Evolutionary conservation across 2,329 filamentous ascomycete species (phyloP).

Genomic region (Elsinoe necatrix): DNA sequence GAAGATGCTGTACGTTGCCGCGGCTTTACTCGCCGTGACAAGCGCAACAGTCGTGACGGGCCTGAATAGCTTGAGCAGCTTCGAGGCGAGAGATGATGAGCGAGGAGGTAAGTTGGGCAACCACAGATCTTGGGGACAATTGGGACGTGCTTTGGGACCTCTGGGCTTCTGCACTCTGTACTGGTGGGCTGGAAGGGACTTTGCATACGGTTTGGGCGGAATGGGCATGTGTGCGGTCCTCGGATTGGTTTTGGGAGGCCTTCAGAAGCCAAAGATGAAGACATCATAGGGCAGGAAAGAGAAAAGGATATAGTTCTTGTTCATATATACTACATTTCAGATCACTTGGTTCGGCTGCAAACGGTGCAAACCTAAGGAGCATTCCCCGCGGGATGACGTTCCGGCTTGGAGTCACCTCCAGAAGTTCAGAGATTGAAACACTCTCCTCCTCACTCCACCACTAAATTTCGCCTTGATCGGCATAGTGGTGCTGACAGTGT

Average conservation of each 20-base stretch:
- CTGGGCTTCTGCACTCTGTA: constrained; percentile 89
- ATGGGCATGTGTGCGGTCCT: constrained; percentile 69
- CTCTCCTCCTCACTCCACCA: background rate
- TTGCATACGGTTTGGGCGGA: constrained; percentile 74
- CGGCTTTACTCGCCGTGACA: constrained; percentile 76
- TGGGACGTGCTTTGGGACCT: constrained; percentile 78
- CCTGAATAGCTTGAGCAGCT: constrained; percentile 81
- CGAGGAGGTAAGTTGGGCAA: constrained; percentile 80
- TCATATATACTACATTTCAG: background rate
- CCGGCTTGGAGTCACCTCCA: background rate
- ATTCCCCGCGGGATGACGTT: constrained; percentile 13
- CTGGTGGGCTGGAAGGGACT: constrained; percentile 92
- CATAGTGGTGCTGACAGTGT: too few species aligned
- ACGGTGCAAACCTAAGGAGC: background rate
- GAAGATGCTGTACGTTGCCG: constrained; percentile 66
- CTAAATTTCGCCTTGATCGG: background rate
- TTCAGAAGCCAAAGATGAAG: constrained; percentile 53
- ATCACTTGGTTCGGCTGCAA: background rate
- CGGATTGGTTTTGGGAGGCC: constrained; percentile 58
- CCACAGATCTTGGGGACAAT: constrained; percentile 71
- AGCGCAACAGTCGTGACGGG: constrained; percentile 93
- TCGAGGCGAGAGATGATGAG: constrained; percentile 73
- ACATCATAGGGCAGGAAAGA: background rate
- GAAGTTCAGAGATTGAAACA: background rate
- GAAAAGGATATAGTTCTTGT: constrained; percentile 1